These are phyloP conservation scores for Leptomonas pyrrhocoris DNA, from an alignment of 208 protist species.

Conservation along the genomic window DNA sequence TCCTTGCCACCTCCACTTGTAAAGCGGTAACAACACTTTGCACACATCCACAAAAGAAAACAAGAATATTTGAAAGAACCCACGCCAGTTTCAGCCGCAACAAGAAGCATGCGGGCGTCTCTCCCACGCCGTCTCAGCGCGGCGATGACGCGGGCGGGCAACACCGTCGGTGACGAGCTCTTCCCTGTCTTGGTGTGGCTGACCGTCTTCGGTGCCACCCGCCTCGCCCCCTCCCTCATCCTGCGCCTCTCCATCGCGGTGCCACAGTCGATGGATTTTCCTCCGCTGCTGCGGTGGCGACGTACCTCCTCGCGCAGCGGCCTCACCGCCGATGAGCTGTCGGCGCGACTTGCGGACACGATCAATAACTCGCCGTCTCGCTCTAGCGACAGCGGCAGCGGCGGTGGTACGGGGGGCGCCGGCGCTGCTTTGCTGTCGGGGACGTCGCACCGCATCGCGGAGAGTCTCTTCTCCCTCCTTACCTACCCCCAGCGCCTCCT, in stretches of 20 bases:
- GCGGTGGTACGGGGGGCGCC: no score
- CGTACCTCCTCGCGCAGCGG: neutral
- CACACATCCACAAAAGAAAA: conserved; percentile 3
- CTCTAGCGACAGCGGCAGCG: neutral
- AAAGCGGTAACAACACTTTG: no score
- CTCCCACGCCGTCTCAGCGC: neutral
- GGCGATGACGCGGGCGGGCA: conserved; percentile 7
- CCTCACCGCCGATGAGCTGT: conserved; percentile 23
- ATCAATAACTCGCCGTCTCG: conserved; percentile 22
- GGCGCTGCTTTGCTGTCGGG: conserved; percentile 7
- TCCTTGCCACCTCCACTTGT: no score
- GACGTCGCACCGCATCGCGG: conserved; percentile 1
- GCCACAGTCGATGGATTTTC: conserved; percentile 33
- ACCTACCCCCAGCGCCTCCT: conserved; percentile 27
- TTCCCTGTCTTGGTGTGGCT: conserved; percentile 28
- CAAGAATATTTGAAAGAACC: no score
- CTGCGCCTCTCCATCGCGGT: conserved; percentile 27
- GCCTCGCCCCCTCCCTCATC: conserved; percentile 24
- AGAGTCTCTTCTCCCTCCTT: conserved; percentile 13
- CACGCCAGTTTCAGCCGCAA: no score
- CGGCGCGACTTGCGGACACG: conserved; percentile 16
- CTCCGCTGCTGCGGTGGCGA: conserved; percentile 30
- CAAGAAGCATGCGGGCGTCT: neutral
- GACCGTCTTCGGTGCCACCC: conserved; percentile 25
- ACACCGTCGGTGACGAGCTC: conserved; percentile 29